Evolutionary conservation across 2,329 filamentous ascomycete genomes (phyloP).

Genomic region (Penicillium hordei): DNA sequence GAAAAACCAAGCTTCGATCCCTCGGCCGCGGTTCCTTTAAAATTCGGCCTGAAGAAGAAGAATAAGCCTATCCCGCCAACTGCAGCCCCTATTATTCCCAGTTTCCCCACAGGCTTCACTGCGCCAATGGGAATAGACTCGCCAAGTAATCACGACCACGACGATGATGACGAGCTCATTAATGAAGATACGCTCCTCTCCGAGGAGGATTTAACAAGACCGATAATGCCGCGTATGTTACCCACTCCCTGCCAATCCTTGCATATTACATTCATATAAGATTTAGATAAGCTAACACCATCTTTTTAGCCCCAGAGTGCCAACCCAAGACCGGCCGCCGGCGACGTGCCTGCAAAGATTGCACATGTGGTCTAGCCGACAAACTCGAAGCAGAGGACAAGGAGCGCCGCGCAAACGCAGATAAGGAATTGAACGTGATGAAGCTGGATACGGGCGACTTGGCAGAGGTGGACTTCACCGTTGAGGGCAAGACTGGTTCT

Average conservation of each 20-base stretch:
- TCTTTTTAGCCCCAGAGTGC: constrained; percentile 71
- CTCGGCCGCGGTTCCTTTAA: constrained; percentile 60
- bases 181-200: constrained; percentile 86
- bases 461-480: constrained; percentile 85
- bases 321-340: constrained; percentile 76
- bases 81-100: constrained; percentile 29
- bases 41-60: constrained; percentile 65
- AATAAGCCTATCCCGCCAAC: constrained; percentile 23
- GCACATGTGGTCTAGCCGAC: constrained; percentile 88
- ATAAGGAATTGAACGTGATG: constrained; percentile 56
- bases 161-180: constrained; percentile 78
- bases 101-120: constrained; percentile 40
- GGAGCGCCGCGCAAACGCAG: constrained; percentile 63
- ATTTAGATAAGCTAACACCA: constrained; percentile 10
- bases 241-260: not conserved
- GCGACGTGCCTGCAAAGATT: constrained; percentile 94
- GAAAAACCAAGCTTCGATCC: constrained; percentile 67
- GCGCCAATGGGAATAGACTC: constrained; percentile 34
- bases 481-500: constrained; percentile 93
- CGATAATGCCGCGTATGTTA: constrained; percentile 75
- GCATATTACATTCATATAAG: not conserved
- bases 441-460: constrained; percentile 75
- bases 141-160: constrained; percentile 49
- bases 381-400: constrained; percentile 82
- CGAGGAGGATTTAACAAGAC: constrained; percentile 76